phyloP scores from a whole-genome alignment of 164 flowering plant species.

The Liquidambar formosana region DNA sequence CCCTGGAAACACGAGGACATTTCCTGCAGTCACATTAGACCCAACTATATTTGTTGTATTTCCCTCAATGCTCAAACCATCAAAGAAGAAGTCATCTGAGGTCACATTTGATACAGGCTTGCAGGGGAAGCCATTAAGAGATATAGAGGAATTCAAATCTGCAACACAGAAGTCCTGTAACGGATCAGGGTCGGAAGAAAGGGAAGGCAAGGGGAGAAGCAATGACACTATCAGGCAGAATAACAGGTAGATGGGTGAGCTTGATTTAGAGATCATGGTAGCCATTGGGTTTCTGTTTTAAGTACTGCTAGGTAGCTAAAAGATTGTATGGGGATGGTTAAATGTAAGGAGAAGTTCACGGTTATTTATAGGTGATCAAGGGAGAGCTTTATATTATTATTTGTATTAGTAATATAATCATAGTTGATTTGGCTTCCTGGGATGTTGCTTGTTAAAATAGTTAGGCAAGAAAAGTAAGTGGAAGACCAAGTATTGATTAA shows the following conservation, averaged over 20 bases:
- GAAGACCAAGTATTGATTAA: too few relatives aligned
- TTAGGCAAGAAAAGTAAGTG: too few relatives aligned
- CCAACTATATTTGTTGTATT: conserved; percentile 43
- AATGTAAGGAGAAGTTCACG: too few relatives aligned
- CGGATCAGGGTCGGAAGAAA: conserved; percentile 48
- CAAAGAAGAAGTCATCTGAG: conserved; percentile 64
- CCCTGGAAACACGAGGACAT: conserved; percentile 33
- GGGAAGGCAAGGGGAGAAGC: conserved; percentile 24
- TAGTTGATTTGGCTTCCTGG: too few relatives aligned
- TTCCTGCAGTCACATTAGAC: conserved; percentile 31
- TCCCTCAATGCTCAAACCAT: conserved; percentile 46
- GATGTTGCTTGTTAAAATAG: too few relatives aligned
- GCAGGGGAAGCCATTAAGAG: conserved; percentile 70
- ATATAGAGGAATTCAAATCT: conserved; percentile 21
- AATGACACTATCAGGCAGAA: conserved; percentile 13
- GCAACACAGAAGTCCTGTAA: conserved; percentile 77
- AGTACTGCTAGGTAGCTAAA: too few relatives aligned
- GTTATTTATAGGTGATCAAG: too few relatives aligned
- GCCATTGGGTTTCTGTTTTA: too few relatives aligned
- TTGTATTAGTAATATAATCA: too few relatives aligned
- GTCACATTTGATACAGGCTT: conserved; percentile 47
- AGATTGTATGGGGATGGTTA: too few relatives aligned
- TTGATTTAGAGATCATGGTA: conserved; percentile 6
- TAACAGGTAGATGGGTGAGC: conserved; percentile 10
- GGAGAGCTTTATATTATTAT: too few relatives aligned